These are phyloP conservation scores for Pichia sp. DNA, from an alignment of 1,139 yeast genomes.

Conservation along the genomic window DNA sequence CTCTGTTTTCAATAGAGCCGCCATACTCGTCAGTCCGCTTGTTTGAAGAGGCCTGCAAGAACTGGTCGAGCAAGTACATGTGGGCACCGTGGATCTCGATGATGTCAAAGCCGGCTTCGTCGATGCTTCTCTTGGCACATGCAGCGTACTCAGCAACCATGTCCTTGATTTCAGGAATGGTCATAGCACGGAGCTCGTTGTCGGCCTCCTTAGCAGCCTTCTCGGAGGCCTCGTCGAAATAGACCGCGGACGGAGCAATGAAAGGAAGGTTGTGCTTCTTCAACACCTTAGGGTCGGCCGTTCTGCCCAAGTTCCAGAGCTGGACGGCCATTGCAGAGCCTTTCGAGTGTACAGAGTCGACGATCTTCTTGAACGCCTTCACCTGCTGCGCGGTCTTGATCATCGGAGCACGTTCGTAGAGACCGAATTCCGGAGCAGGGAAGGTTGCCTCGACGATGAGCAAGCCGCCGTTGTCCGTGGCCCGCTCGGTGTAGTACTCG, in stretches of 20 bases:
- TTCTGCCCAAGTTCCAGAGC: slow-evolving; percentile 59
- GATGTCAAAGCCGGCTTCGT: slow-evolving; percentile 46
- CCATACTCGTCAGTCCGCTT: slow-evolving; percentile 51
- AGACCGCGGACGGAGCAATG: slow-evolving; percentile 46
- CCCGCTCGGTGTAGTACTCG: slow-evolving; percentile 51
- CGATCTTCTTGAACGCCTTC: slow-evolving; percentile 42
- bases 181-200: slow-evolving; percentile 37
- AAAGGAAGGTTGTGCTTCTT: slow-evolving; percentile 37
- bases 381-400: slow-evolving; percentile 51
- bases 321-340: slow-evolving; percentile 51
- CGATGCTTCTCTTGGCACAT: slow-evolving; percentile 44
- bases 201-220: slow-evolving; percentile 34
- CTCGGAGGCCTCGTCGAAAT: slow-evolving; percentile 35
- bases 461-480: slow-evolving; percentile 52
- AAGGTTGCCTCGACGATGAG: slow-evolving; percentile 52
- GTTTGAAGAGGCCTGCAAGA: slow-evolving; percentile 39
- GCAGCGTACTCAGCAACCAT: slow-evolving; percentile 38
- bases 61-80: slow-evolving; percentile 45
- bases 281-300: slow-evolving; percentile 41
- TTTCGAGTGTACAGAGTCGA: slow-evolving; percentile 53
- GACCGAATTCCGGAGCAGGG: slow-evolving; percentile 41
- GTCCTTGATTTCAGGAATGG: slow-evolving; percentile 35
- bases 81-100: slow-evolving; percentile 53
- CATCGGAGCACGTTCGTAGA: slow-evolving; percentile 47
- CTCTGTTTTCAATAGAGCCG: slow-evolving; percentile 44